Conservation (phyloP, 768 basidiomycete species). For the Leccinum variicolor region DNA sequence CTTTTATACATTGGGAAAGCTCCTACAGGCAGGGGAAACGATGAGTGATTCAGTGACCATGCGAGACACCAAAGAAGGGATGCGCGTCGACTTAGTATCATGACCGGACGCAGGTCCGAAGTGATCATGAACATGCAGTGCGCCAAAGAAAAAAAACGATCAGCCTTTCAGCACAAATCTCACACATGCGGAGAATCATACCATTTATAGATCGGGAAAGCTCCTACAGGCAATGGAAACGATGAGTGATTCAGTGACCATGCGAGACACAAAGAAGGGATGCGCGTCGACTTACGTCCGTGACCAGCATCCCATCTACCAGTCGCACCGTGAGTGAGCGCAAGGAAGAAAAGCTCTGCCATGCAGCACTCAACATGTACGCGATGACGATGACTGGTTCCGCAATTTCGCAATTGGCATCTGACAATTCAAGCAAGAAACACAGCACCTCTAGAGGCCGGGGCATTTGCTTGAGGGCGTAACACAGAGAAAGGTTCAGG, state of each 20-base stretch:
- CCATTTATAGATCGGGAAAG: not conserved
- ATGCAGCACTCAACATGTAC: not conserved
- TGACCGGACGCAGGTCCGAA: too few species aligned
- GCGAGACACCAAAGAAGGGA: not conserved
- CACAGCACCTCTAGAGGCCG: not conserved
- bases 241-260: too few species aligned
- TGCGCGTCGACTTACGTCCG: too few species aligned
- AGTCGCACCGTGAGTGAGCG: not conserved
- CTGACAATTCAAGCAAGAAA: not conserved
- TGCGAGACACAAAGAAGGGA: too few species aligned
- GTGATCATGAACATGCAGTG: too few species aligned
- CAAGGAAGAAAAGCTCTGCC: not conserved
- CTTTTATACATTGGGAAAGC: not conserved
- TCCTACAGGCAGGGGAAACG: not conserved
- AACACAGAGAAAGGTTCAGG: not conserved
- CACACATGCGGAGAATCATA: not conserved
- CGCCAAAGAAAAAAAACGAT: not conserved
- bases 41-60: not conserved
- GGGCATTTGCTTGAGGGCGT: not conserved
- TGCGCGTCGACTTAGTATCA: not conserved
- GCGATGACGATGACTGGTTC: too few species aligned
- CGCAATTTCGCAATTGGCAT: too few species aligned
- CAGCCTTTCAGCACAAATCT: not conserved
- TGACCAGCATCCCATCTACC: not conserved
- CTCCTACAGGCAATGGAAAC: not conserved